Evolutionary conservation across 2,329 filamentous ascomycete species (phyloP), one percentile per base, ranked within the genome.

Genomic region (Colletotrichum sidae): DNA sequence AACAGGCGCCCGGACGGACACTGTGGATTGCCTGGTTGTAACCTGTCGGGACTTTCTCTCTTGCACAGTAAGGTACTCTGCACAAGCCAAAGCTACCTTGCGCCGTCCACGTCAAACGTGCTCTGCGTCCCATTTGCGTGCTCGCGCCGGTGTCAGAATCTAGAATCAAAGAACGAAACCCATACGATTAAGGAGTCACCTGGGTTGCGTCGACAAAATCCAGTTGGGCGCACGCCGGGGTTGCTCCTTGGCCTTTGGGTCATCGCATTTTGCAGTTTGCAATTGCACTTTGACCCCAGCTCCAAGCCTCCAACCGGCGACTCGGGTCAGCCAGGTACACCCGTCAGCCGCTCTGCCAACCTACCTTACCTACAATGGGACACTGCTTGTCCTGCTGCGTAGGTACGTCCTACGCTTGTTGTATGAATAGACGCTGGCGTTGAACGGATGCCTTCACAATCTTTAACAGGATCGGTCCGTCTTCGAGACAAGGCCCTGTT

Each of bases 81-180:
- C 25, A 25, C 47, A 38, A 33, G 47, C 8, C 25, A 34, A 50
- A 13, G 10, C 34, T 17, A 49, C 25, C 11, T 25, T 11, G 8
- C 38, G 17, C 39, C 25, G 17, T 53, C 52, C 41, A 66, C 46
- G 44, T 63, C 62, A 65, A 65, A 65, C 62, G 57, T 55, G 62
- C 62, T 61, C 51, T 47, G 57, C 62, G 51, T 65, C 57, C 56
- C 57, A 55, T 65, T 56, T 61, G 47, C 47, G 62, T 56, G 62
- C 62, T 65, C 62, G 57, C 62, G 58, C 57, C 58, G 63, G 58
- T 52, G 59, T 63, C 64, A 34, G 63, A 65, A 67, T 65, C 64
- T 67, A 67, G 64, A 65, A 63, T 66, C 63, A 51, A 44, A 62
- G 25, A 66, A 66, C 63, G 63, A 66, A 66, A 66, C 63, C 63